Base-by-base conservation (phyloP, 176 grass and related monocot genomes). In the Oropetium thomaeum region DNA sequence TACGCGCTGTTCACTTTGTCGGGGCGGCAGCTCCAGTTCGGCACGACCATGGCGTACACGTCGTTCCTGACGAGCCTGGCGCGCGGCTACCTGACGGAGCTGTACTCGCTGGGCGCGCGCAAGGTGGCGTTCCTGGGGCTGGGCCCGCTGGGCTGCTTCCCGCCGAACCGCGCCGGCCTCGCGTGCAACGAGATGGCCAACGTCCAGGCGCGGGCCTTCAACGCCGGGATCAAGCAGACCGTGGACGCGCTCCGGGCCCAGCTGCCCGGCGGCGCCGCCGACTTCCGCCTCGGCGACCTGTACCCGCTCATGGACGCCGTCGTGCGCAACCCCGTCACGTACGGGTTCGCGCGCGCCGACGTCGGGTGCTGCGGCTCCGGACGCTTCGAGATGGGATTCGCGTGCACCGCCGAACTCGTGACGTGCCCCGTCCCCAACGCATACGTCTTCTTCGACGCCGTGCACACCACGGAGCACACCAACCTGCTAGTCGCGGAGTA, bases 381-480 rank as follows among this genome's bases (percentile, higher is more conserved):
- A 3, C 5, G 1, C 2, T 28, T 13, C 55, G 25, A 58, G 55
- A 58, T 29, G 25, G 87, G 90, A 17, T 87, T 74, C 67, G 42
- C 64, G 19, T 93, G 90, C 67, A 81, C 60, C 81, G 26, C 87
- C 62, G 86, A 71, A 69, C 3, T 58, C 53, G 19, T 71, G 27
- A 81, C 90, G 17, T 93, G 86, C 69, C 26, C 60, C 8, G 87
- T 89, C 61, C 81, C 87, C 8, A 58, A 23, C 80, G 52, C 67
- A 26, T 89, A 89, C 35, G 62, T 84, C 17, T 93, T 89, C 79
- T 93, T 83, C 83, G 90, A 93, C 65, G 80, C 83, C 41, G 87
- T 89, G 32, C 90, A 93, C 72, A 73, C 72, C 5, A 74, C 87
- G 8, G 90, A 93, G 61, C 70, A 59, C 65, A 53, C 79, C 4